Conservation (phyloP, 2,329 filamentous ascomycete species). For the Xylaria sp. region DNA sequence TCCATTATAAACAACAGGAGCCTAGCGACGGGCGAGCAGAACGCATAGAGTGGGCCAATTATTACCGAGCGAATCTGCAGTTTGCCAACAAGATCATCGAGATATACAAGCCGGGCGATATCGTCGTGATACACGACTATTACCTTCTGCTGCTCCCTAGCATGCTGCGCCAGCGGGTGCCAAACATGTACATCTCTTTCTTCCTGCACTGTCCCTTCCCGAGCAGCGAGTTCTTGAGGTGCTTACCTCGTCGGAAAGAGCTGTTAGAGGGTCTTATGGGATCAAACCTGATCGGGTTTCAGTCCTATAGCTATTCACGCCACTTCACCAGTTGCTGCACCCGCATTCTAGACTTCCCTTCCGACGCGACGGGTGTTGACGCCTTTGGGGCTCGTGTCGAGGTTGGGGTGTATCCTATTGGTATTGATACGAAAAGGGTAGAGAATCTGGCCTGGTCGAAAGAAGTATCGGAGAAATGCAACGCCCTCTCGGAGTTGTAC, state of each 20-base stretch:
- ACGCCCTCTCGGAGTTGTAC: constrained; percentile 79
- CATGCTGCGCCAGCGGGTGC: constrained; percentile 85
- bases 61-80: constrained; percentile 90
- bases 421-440: constrained; percentile 87
- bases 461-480: constrained; percentile 76
- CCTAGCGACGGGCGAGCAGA: constrained; percentile 86
- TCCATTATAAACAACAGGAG: constrained; percentile 96
- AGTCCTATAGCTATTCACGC: constrained; percentile 93
- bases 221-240: constrained; percentile 94
- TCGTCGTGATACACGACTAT: constrained; percentile 94
- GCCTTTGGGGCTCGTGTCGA: constrained; percentile 89
- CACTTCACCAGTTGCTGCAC: constrained; percentile 97
- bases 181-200: constrained; percentile 93
- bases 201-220: constrained; percentile 95
- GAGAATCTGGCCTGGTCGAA: constrained; percentile 78
- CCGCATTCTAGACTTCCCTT: constrained; percentile 88
- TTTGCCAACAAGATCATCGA: constrained; percentile 91
- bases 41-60: constrained; percentile 88
- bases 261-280: constrained; percentile 89
- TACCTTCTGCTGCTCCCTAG: constrained; percentile 90
- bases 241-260: constrained; percentile 87
- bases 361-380: constrained; percentile 85
- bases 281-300: constrained; percentile 93
- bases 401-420: constrained; percentile 93
- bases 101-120: constrained; percentile 90